Evolutionary conservation across 768 basidiomycete species (phyloP).

Genomic region (Amanita polypyramis): DNA sequence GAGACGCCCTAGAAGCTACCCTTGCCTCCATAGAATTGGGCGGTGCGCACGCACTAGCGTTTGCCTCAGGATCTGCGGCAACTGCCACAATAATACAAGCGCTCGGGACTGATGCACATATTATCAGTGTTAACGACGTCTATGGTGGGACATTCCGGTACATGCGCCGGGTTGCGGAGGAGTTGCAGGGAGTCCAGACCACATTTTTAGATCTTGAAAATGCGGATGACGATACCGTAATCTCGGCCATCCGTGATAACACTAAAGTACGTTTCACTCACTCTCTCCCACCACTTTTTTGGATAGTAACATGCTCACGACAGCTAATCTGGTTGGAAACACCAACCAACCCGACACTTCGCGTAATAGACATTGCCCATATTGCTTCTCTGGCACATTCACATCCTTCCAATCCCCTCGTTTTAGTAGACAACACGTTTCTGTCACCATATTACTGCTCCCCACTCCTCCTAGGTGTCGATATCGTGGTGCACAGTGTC

Average conservation of each 20-base stretch:
- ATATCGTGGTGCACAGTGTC: constrained; percentile 74
- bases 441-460: constrained; percentile 86
- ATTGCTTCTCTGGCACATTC: constrained; percentile 56
- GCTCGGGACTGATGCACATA: constrained; percentile 63
- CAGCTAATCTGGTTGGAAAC: constrained; percentile 93
- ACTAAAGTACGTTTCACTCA: constrained; percentile 54
- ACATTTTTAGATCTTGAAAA: constrained; percentile 78
- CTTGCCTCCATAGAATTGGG: constrained; percentile 75
- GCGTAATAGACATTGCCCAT: constrained; percentile 70
- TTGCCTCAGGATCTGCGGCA: constrained; percentile 77
- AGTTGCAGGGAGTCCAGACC: constrained; percentile 56
- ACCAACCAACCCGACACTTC: constrained; percentile 91
- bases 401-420: constrained; percentile 56
- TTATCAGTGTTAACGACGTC: constrained; percentile 85
- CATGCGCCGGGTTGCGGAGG: constrained; percentile 51
- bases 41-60: constrained; percentile 65
- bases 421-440: constrained; percentile 94
- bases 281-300: not conserved
- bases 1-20: constrained; percentile 65
- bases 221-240: constrained; percentile 50
- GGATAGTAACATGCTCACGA: not conserved
- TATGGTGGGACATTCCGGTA: constrained; percentile 93
- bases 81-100: constrained; percentile 78
- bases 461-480: constrained; percentile 76
- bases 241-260: constrained; percentile 58